phyloP scores from a whole-genome alignment of 331 rosid species.

The Quercus phellos region DNA sequence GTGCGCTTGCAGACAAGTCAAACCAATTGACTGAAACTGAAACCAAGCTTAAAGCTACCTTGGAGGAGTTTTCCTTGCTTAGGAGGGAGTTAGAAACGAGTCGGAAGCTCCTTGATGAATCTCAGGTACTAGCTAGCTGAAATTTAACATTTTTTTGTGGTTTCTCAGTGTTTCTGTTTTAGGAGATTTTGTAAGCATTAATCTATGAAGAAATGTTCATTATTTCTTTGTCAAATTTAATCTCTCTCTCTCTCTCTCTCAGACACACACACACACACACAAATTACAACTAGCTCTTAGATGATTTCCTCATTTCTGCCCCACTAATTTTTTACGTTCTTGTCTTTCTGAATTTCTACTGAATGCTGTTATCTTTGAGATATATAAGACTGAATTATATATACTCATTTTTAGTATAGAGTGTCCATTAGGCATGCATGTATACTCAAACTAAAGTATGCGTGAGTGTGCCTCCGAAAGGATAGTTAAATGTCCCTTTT shows the following conservation, averaged over 20 bases:
- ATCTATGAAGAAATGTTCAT: neutral
- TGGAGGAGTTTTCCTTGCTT: constrained; percentile 66
- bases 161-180: constrained; percentile 6
- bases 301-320: constrained; percentile 11
- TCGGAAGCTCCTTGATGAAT: constrained; percentile 83
- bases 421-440: too few relatives aligned
- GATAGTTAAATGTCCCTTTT: neutral
- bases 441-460: neutral
- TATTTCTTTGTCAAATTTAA: neutral
- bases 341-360: neutral
- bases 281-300: constrained; percentile 4
- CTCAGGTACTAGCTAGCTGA: constrained; percentile 61
- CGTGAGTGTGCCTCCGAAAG: neutral
- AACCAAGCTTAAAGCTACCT: constrained; percentile 51
- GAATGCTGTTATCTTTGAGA: neutral
- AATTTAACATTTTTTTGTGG: neutral
- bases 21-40: constrained; percentile 61
- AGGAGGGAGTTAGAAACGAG: constrained; percentile 71
- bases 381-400: neutral
- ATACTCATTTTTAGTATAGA: neutral
- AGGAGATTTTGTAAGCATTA: neutral
- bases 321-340: neutral
- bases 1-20: constrained; percentile 59
- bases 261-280: neutral
- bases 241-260: neutral